phyloP scores from a whole-genome alignment of 805 yeast genomes.

The Saccharomycopsis vini region DNA sequence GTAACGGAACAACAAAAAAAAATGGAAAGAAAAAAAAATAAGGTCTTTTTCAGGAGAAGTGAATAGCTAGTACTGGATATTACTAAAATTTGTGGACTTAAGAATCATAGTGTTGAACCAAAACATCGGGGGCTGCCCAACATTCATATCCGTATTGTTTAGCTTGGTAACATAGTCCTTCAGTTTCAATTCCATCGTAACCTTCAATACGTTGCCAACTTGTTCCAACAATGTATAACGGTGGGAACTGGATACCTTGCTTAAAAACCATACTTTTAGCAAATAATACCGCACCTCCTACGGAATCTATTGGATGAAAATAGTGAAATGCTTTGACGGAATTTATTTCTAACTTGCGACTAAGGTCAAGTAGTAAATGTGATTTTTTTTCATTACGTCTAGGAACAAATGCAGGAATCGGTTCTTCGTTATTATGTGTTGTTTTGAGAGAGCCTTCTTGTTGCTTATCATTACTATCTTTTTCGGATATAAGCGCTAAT shows the following conservation, averaged over 20 bases:
- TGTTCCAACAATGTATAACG: conserved; percentile 36
- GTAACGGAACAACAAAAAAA: too few relatives aligned
- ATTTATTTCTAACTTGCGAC: conserved; percentile 8
- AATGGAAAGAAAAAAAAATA: too few relatives aligned
- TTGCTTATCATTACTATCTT: neutral
- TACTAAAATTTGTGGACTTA: neutral
- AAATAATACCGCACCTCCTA: conserved; percentile 44
- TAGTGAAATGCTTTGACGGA: conserved; percentile 15
- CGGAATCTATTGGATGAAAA: conserved; percentile 31
- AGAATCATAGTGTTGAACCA: conserved; percentile 30
- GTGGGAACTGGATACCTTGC: conserved; percentile 40
- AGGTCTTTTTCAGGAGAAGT: too few relatives aligned
- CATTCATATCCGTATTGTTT: conserved; percentile 36
- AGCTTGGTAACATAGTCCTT: conserved; percentile 43
- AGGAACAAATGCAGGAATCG: conserved; percentile 28
- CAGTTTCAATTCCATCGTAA: conserved; percentile 47
- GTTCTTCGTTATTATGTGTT: too few relatives aligned
- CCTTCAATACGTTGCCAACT: conserved; percentile 39
- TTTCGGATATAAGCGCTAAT: neutral
- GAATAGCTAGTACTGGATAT: too few relatives aligned
- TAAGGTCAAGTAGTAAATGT: conserved; percentile 1
- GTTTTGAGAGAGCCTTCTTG: too few relatives aligned
- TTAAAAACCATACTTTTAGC: conserved; percentile 32
- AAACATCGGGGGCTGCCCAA: conserved; percentile 40
- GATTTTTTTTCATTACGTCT: conserved; percentile 7